Evolutionary conservation across 1,284 basidiomycete genomes (phyloP), one percentile per base, ranked within the genome.

Genomic region (Inonotus obliquus): DNA sequence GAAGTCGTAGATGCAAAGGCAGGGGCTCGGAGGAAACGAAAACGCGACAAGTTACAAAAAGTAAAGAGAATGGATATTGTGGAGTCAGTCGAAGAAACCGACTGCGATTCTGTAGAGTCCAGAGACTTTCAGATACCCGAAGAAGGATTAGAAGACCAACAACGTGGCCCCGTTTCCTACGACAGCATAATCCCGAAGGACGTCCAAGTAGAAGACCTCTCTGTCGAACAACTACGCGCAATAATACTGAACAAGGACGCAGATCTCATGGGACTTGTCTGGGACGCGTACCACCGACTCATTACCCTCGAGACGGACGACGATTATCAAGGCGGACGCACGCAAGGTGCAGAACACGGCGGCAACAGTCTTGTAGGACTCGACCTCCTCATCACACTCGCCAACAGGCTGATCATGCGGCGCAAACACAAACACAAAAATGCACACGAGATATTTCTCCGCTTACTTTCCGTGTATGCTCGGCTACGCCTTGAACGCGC

Each of bases 391-490:
- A 65, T 79, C 81, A 27, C 73, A 91, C 54, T 77, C 77, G 25
- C 82, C 83, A 27, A 77, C 85, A 44, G 74, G 91, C 39, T 75
- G 9, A 27, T 49, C 14, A 14, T 19, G 41, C 29, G 39, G 14
- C 81, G 0, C 69, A 74, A 51, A 71, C 76, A 62, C 75, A 75
- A 38, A 82, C 85, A 19, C 83, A 81, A 45, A 27, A 23, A 55
- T 64, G 86, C 84, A 2, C 82, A 84, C 51, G 71, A 72, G 2
- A 72, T 81, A 53, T 89, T 86, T 70, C 76, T 85, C 9, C 83
- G 82, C 17, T 76, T 91, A 1, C 75, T 90, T 32, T 80, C 85
- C 25, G 81, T 90, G 14, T 68, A 91, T 63, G 79, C 79, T 47
- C 78, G 77, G 37, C 73, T 91, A 45, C 81, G 80, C 61, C 73